phyloP scores from a whole-genome alignment of 352 stramenopile genomes.

The Pythium coloratum region DNA sequence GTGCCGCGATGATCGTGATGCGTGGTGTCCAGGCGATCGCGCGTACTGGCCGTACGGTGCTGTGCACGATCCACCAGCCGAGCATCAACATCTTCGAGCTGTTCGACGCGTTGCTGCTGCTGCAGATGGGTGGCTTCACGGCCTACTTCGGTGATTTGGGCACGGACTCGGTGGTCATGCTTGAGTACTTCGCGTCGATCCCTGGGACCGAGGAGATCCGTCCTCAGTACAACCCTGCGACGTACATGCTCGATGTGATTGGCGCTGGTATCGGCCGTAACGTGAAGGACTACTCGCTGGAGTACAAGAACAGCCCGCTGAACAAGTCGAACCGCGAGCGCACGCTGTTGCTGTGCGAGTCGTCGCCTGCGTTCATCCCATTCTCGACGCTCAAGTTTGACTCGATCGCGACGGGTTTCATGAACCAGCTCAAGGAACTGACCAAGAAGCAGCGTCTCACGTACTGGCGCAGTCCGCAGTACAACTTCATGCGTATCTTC shows the following conservation, averaged over 20 bases:
- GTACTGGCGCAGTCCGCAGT: conserved; percentile 55
- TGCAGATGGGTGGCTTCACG: conserved; percentile 56
- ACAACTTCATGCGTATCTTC: conserved; percentile 56
- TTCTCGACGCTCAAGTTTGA: conserved; percentile 52
- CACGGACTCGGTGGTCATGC: conserved; percentile 69
- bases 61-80: conserved; percentile 68
- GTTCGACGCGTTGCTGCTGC: conserved; percentile 89
- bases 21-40: conserved; percentile 82
- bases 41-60: conserved; percentile 82
- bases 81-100: conserved; percentile 90
- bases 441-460: conserved; percentile 41
- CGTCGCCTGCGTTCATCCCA: conserved; percentile 26
- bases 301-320: conserved; percentile 47
- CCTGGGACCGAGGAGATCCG: conserved; percentile 70
- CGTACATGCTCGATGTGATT: conserved; percentile 88
- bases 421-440: conserved; percentile 38
- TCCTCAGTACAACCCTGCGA: conserved; percentile 88
- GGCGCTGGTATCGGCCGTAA: conserved; percentile 61
- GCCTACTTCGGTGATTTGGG: conserved; percentile 90
- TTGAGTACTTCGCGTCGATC: conserved; percentile 87
- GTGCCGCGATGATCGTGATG: conserved; percentile 88
- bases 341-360: conserved; percentile 19
- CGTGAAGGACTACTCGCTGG: conserved; percentile 53
- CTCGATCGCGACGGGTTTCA: conserved; percentile 42
- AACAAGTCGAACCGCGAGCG: conserved; percentile 30